Percentiles rank a stretch among this genome's conserved stretches.
Conservation (phyloP, 2,329 filamentous ascomycete species). For the Fusarium burgessii region DNA sequence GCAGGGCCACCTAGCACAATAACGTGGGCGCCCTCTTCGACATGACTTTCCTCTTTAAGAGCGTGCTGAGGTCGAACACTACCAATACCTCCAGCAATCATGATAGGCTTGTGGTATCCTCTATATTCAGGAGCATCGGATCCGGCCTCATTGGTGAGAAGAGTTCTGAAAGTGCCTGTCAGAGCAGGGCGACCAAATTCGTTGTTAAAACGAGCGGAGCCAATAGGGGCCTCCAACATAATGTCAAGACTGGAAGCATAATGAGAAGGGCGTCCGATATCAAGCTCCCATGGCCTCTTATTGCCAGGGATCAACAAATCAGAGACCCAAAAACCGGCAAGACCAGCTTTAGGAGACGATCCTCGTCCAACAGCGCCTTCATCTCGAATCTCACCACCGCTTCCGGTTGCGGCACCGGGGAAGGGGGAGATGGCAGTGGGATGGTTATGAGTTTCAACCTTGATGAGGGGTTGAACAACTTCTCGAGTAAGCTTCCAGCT, state of each 20-base stretch:
- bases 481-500: conserved; percentile 91
- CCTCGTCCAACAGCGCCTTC: conserved; percentile 94
- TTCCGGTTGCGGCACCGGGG: conserved; percentile 92
- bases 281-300: conserved; percentile 87
- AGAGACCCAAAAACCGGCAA: conserved; percentile 94
- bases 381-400: conserved; percentile 94
- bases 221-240: conserved; percentile 97
- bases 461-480: conserved; percentile 86
- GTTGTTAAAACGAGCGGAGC: conserved; percentile 96
- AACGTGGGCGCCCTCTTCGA: conserved; percentile 88
- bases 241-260: conserved; percentile 96
- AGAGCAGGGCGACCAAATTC: conserved; percentile 94
- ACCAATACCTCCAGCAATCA: conserved; percentile 96
- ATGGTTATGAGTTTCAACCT: conserved; percentile 98
- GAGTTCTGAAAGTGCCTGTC: conserved; percentile 89
- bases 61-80: conserved; percentile 92
- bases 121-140: conserved; percentile 73
- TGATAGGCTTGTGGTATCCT: conserved; percentile 98
- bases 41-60: conserved; percentile 82
- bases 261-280: conserved; percentile 89
- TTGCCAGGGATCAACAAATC: conserved; percentile 90
- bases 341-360: conserved; percentile 90
- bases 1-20: conserved; percentile 95
- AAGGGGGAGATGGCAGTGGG: conserved; percentile 96
- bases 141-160: conserved; percentile 72